phyloP scores from a whole-genome alignment of 371 early-diverging fungal species.

The Mucor piriformis region DNA sequence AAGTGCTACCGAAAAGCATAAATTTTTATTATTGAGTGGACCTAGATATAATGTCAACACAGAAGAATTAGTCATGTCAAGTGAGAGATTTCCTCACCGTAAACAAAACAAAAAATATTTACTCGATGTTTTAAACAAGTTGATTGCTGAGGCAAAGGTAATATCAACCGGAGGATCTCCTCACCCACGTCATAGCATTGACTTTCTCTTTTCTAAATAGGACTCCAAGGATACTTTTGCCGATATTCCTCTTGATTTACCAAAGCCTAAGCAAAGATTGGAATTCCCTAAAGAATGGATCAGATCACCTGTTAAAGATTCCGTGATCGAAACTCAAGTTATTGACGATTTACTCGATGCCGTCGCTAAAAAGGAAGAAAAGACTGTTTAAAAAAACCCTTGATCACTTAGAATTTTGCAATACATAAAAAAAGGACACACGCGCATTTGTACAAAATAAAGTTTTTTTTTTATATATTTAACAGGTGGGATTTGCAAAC shows the following conservation, averaged over 20 bases:
- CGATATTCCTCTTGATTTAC: conserved; percentile 64
- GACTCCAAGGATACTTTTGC: conserved; percentile 56
- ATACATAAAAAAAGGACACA: neutral
- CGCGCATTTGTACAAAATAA: neutral
- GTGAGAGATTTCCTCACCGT: conserved; percentile 64
- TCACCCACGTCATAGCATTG: neutral
- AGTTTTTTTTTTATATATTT: neutral
- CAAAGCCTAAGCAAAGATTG: conserved; percentile 59
- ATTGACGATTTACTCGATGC: neutral
- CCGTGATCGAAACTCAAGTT: neutral
- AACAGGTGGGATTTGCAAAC: conserved; percentile 11
- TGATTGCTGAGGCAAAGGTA: conserved; percentile 64
- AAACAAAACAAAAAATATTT: conserved; percentile 71
- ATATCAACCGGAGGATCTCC: too few relatives aligned
- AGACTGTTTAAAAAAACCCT: neutral
- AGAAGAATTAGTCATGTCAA: conserved; percentile 58
- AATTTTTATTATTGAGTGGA: conserved; percentile 63
- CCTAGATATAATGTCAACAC: conserved; percentile 62
- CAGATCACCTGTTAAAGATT: conserved; percentile 12
- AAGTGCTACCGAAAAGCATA: conserved; percentile 55
- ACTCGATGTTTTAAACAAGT: conserved; percentile 58
- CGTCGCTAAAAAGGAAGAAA: neutral
- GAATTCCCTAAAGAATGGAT: conserved; percentile 71
- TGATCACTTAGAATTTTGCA: neutral
- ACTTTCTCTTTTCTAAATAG: conserved; percentile 13